Conservation (phyloP, 2,329 filamentous ascomycete genomes). For the Cladosporium sp. region DNA sequence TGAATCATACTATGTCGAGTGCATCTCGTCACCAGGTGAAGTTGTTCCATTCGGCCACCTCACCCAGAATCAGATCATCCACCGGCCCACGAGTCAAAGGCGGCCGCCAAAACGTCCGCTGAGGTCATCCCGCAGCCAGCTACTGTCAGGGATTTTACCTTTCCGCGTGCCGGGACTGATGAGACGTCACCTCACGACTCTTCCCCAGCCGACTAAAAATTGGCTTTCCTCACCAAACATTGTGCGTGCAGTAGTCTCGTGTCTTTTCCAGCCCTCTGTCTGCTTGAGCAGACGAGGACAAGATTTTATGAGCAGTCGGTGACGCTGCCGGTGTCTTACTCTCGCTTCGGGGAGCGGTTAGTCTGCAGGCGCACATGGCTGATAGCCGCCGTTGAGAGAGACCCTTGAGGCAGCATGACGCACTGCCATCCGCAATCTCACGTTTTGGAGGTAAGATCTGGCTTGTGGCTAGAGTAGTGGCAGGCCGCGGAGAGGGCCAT, state of each 20-base stretch:
- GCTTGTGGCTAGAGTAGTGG: background rate
- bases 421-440: background rate
- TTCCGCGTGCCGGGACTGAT: slow-evolving; percentile 1
- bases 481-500: slow-evolving; percentile 5
- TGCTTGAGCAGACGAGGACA: background rate
- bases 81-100: background rate
- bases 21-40: background rate
- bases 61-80: slow-evolving; percentile 1
- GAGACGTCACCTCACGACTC: slow-evolving; percentile 1
- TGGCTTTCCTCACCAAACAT: background rate
- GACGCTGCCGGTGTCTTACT: background rate
- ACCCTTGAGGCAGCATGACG: slow-evolving; percentile 9
- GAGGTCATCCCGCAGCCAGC: slow-evolving; percentile 1
- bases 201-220: background rate
- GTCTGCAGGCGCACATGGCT: slow-evolving; percentile 16
- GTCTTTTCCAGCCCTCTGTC: background rate
- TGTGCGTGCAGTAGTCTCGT: background rate
- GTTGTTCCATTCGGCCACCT: background rate
- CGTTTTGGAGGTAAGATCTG: background rate
- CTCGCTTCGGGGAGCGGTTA: background rate
- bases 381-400: slow-evolving; percentile 1
- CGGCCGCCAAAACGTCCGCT: background rate
- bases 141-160: slow-evolving; percentile 4
- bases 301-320: background rate
- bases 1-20: background rate